Base-by-base conservation (phyloP, 1,284 basidiomycete genomes). In the Rhodotorula mucilaginosa region DNA sequence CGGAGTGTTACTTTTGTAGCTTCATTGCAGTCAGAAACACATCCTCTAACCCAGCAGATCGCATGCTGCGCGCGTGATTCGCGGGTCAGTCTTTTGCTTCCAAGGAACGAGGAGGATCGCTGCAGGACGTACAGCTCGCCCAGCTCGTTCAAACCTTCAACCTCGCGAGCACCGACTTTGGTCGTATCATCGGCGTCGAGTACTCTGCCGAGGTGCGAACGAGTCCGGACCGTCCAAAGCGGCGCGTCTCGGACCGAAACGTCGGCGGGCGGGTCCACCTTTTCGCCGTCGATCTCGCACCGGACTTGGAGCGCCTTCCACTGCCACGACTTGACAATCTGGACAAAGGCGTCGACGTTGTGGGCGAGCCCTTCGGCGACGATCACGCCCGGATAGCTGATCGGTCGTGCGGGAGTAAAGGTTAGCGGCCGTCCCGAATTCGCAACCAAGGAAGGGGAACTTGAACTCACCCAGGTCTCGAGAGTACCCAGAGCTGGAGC, bases 301-400 rank as follows among this genome's bases (percentile, higher is more conserved):
- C 74, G 72, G 8, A 76, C 68, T 34, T 76, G 74, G 0, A 76
- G 64, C 6, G 74, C 74, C 61, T 76, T 76, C 74, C 74, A 76
- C 19, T 76, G 68, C 13, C 64, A 49, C 6, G 64, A 68, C 51
- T 75, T 76, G 63, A 76, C 69, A 19, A 70, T 63, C 39, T 58
- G 60, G 3, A 72, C 68, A 19, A 76, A 76, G 19, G 72, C 68
- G 58, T 76, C 74, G 7, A 72, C 68, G 31, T 68, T 54, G n/a
- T 54, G 48, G 2, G 47, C 19, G 2, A 65, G 23, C 8, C 74
- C 74, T 19, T 76, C 74, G 21, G 72, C 58, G 16, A 76, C 52
- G 58, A 73, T 67, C 13, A 74, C 59, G 16, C 74, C 74, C 1
- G 74, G 74, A 23, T 76, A 76, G 8, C 74, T 75, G 61, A 44